Conservation (phyloP, 2,329 filamentous ascomycete genomes). For the Byssoonygena ceratinophila region DNA sequence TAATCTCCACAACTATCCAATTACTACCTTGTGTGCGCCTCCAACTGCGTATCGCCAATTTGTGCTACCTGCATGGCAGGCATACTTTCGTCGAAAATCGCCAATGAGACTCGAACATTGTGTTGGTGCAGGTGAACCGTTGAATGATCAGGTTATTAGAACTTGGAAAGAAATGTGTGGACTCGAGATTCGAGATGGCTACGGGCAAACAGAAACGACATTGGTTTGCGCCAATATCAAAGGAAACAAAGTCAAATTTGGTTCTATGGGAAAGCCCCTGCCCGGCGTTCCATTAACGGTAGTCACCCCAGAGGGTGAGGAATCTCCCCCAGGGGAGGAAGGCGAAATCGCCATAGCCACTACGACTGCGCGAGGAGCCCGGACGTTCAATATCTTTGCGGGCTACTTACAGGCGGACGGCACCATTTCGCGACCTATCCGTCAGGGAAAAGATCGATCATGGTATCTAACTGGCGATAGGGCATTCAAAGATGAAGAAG, state of each 20-base stretch:
- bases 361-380: slow-evolving; percentile 9
- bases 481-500: slow-evolving; percentile 26
- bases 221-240: slow-evolving; percentile 33
- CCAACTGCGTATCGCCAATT: slow-evolving; percentile 35
- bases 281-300: slow-evolving; percentile 31
- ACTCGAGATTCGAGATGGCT: slow-evolving; percentile 33
- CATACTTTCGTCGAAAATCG: slow-evolving; percentile 21
- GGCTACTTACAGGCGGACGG: slow-evolving; percentile 12
- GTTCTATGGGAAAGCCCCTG: slow-evolving; percentile 33
- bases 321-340: slow-evolving; percentile 23
- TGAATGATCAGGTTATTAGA: slow-evolving; percentile 33
- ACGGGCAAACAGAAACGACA: slow-evolving; percentile 35
- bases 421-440: slow-evolving; percentile 7
- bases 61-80: slow-evolving; percentile 26
- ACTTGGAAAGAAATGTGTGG: slow-evolving; percentile 29
- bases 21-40: slow-evolving; percentile 35
- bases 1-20: slow-evolving; percentile 30
- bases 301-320: slow-evolving; percentile 25
- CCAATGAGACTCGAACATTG: slow-evolving; percentile 29
- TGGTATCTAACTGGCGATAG: slow-evolving; percentile 34
- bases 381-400: slow-evolving; percentile 13
- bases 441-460: slow-evolving; percentile 9
- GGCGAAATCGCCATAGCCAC: slow-evolving; percentile 31
- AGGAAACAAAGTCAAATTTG: slow-evolving; percentile 26
- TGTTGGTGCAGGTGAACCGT: slow-evolving; percentile 32